Evolutionary conservation across 371 early-diverging fungal species (phyloP).

Genomic region (Apophysomyces sp.): DNA sequence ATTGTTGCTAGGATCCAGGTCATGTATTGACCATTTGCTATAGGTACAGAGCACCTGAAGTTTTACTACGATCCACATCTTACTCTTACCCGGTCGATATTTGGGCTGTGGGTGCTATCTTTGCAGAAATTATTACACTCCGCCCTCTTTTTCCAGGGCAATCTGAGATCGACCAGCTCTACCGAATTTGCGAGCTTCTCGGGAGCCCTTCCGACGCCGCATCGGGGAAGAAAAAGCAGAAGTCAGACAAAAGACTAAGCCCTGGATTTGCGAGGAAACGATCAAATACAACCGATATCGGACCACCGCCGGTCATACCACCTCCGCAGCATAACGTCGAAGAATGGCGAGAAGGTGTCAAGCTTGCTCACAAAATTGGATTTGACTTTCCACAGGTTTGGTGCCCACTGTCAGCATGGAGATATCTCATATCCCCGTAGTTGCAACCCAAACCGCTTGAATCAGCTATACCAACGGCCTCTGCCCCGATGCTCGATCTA

Average conservation of each 20-base stretch:
- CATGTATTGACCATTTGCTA: background rate
- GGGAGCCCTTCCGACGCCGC: conserved; percentile 54
- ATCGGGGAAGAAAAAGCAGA: conserved; percentile 12
- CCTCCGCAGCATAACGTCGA: conserved; percentile 50
- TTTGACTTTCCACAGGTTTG: conserved; percentile 55
- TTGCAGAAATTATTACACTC: conserved; percentile 86
- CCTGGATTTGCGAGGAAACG: conserved; percentile 45
- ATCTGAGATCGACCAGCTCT: conserved; percentile 91
- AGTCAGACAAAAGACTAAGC: conserved; percentile 26
- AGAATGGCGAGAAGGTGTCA: conserved; percentile 70
- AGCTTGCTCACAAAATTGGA: conserved; percentile 55
- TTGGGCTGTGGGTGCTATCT: conserved; percentile 97
- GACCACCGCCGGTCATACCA: conserved; percentile 3
- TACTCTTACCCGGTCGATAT: conserved; percentile 98
- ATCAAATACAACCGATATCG: background rate
- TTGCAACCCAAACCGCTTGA: conserved; percentile 17
- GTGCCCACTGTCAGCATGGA: background rate
- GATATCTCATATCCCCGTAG: background rate
- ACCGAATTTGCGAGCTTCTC: conserved; percentile 67
- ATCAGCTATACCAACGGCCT: conserved; percentile 62
- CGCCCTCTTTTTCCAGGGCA: conserved; percentile 93
- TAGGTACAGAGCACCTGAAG: conserved; percentile 99
- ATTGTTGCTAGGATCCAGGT: too few relatives aligned
- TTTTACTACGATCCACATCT: conserved; percentile 80
- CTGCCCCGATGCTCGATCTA: conserved; percentile 65